These are phyloP conservation scores for Dryas octopetala DNA, from an alignment of 306 rosid species.

Conservation along the genomic window DNA sequence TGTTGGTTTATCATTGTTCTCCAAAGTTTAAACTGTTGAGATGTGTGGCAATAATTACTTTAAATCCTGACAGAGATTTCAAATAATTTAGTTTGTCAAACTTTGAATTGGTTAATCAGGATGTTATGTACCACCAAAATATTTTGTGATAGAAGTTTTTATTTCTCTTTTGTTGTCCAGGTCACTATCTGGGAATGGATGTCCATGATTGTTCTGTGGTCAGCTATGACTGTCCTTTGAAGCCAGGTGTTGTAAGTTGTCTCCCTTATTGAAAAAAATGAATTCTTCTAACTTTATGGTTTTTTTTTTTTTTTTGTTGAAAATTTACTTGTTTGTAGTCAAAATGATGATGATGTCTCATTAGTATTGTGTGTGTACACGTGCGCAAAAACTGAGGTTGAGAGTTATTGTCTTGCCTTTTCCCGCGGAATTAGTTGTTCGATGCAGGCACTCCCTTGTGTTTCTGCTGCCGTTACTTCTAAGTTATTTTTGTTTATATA, in stretches of 20 bases:
- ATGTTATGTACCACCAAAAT: background rate
- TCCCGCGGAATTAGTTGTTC: background rate
- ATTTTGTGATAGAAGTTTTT: background rate
- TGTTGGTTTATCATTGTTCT: background rate
- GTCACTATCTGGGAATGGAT: constrained; percentile 96
- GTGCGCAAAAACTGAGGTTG: background rate
- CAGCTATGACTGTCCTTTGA: constrained; percentile 59
- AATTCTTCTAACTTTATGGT: too few species aligned
- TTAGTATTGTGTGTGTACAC: background rate
- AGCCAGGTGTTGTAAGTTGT: constrained; percentile 95
- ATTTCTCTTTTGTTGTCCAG: constrained; percentile 34
- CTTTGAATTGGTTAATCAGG: constrained; percentile 2
- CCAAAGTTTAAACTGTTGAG: background rate
- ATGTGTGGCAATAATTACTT: background rate
- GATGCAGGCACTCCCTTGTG: background rate
- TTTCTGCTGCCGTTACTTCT: background rate
- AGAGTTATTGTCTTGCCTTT: background rate
- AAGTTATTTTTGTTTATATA: background rate
- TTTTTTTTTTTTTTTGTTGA: too few species aligned
- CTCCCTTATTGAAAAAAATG: constrained; percentile 28
- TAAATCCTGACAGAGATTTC: background rate
- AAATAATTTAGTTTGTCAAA: constrained; percentile 8
- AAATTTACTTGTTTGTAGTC: background rate
- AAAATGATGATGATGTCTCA: background rate
- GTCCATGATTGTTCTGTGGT: constrained; percentile 81